Conservation (phyloP, 2,329 filamentous ascomycete species). For the Alternaria burnsii region DNA sequence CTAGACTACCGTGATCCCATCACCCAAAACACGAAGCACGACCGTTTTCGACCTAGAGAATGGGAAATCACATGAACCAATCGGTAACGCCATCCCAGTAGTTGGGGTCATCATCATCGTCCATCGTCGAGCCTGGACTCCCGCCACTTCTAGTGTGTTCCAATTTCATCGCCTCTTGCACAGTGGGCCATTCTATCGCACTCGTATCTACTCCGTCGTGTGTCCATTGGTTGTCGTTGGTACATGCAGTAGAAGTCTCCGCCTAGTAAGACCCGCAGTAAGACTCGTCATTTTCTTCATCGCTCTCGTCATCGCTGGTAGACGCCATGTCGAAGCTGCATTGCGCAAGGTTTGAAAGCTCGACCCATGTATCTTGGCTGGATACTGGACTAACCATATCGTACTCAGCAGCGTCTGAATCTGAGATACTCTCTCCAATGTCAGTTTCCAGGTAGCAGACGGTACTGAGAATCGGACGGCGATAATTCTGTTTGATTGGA, state of each 20-base stretch:
- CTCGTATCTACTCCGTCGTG: conserved; percentile 8
- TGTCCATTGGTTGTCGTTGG: not conserved
- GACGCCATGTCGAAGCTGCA: not conserved
- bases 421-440: not conserved
- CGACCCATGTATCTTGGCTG: not conserved
- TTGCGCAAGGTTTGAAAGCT: not conserved
- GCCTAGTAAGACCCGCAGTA: not conserved
- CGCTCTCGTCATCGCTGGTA: not conserved
- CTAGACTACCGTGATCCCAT: not conserved
- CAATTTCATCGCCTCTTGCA: conserved; percentile 20
- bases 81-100: conserved; percentile 24
- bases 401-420: not conserved
- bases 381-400: not conserved
- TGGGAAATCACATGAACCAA: conserved; percentile 15
- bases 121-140: not conserved
- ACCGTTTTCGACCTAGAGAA: not conserved
- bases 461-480: not conserved
- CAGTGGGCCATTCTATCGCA: conserved; percentile 28
- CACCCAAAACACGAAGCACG: not conserved
- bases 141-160: not conserved
- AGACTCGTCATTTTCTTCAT: not conserved
- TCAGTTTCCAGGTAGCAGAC: not conserved
- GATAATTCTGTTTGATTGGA: not conserved
- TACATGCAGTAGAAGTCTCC: not conserved
- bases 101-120: conserved; percentile 5